phyloP scores from a whole-genome alignment of 192 early-diverging fungal genomes.

The Backusella psychrophila region DNA sequence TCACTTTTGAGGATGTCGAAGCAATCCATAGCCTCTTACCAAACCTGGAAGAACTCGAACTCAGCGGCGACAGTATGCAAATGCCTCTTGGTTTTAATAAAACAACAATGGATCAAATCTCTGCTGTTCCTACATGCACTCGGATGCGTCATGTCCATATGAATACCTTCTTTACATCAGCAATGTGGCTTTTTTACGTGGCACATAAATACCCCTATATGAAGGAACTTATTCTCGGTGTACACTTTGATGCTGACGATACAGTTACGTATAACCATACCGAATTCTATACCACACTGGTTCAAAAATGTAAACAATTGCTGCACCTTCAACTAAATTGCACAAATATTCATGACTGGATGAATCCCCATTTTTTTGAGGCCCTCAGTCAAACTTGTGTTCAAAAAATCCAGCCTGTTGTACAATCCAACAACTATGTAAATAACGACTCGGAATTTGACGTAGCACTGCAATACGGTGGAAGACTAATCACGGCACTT shows the following conservation, averaged over 20 bases:
- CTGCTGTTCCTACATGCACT: not conserved
- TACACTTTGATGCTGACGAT: not conserved
- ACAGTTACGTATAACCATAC: not conserved
- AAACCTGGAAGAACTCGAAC: not conserved
- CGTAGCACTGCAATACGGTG: not conserved
- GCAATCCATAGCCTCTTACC: not conserved
- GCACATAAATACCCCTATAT: conserved; percentile 1
- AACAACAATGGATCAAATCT: not conserved
- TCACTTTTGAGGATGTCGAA: not conserved
- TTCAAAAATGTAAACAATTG: not conserved
- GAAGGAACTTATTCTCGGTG: not conserved
- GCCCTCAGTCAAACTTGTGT: not conserved
- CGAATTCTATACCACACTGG: not conserved
- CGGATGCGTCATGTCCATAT: not conserved
- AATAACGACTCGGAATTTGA: not conserved
- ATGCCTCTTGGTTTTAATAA: not conserved
- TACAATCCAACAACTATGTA: not conserved
- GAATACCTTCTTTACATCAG: not conserved
- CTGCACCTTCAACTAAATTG: not conserved
- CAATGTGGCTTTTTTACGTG: not conserved
- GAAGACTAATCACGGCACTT: not conserved
- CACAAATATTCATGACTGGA: not conserved
- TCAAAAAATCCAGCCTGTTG: not conserved
- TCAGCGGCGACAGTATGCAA: not conserved
- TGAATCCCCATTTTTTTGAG: conserved; percentile 8